Percentiles rank a stretch among this genome's conserved stretches.
Conservation (phyloP, 768 basidiomycete genomes). For the Fomitopsis pulvina region DNA sequence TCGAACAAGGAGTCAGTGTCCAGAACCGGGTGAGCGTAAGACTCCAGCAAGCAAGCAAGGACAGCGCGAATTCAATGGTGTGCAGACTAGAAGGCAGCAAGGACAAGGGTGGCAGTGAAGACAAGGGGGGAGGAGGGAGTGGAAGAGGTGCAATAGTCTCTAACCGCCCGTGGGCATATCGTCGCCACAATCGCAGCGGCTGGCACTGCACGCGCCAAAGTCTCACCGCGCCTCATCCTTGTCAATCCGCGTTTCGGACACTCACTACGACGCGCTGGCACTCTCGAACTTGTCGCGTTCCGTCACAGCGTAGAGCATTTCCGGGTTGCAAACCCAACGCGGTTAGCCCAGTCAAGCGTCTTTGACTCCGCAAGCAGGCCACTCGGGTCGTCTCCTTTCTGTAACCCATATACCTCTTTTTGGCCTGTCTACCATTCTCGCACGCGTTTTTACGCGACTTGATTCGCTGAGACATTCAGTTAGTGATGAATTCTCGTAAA, state of each 20-base stretch:
- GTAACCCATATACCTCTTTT: not conserved
- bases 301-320: not conserved
- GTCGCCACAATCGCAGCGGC: conserved; percentile 1
- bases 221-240: not conserved
- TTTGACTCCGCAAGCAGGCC: not conserved
- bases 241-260: not conserved
- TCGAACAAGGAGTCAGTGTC: not conserved
- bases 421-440: not conserved
- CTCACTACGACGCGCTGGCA: not conserved
- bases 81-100: not conserved
- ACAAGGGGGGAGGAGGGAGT: not conserved
- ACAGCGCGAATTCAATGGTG: not conserved
- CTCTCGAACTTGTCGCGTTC: not conserved
- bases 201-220: not conserved
- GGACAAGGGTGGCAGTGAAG: not conserved
- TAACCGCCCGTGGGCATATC: conserved; percentile 6
- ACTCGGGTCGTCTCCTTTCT: conserved; percentile 1
- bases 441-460: conserved; percentile 2
- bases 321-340: not conserved
- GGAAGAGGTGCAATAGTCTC: not conserved
- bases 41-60: not conserved
- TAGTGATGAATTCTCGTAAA: conserved; percentile 12
- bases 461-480: not conserved
- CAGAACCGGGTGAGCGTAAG: not conserved
- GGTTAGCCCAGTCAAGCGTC: not conserved